Evolutionary conservation across 192 early-diverging fungal genomes (phyloP).

Genomic region (Dimargaris xerosporica): DNA sequence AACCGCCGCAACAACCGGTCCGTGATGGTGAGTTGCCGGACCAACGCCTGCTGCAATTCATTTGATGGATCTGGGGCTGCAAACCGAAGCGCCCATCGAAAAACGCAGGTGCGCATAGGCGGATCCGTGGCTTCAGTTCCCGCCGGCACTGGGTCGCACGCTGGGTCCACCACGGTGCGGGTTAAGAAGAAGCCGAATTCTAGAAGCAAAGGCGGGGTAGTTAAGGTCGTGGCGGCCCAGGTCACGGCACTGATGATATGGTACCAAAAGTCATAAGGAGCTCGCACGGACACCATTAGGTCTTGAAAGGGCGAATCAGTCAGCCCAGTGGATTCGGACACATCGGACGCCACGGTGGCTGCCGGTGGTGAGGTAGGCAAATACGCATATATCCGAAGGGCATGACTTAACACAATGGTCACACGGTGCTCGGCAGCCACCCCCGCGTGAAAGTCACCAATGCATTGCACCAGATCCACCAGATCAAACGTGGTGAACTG

Average conservation of each 20-base stretch:
- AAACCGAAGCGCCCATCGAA: not conserved
- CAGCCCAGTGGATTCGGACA: not conserved
- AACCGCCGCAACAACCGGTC: too few species aligned
- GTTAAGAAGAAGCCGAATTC: constrained; percentile 1
- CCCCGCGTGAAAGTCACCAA: not conserved
- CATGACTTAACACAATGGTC: not conserved
- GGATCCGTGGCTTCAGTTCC: not conserved
- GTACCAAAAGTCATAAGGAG: constrained; percentile 3
- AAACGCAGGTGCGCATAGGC: not conserved
- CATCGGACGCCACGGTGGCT: not conserved
- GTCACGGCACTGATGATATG: not conserved
- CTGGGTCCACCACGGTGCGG: not conserved
- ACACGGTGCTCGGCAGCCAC: not conserved
- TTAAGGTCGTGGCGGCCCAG: not conserved
- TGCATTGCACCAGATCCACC: not conserved
- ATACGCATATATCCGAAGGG: too few species aligned
- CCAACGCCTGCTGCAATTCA: too few species aligned
- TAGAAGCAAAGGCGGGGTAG: not conserved
- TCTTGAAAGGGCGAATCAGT: not conserved
- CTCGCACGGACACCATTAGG: not conserved
- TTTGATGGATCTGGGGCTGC: too few species aligned
- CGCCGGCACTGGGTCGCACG: not conserved
- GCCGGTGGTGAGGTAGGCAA: not conserved
- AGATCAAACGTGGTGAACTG: constrained; percentile 10
- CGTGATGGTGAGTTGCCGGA: too few species aligned